Base-by-base conservation (phyloP, 768 basidiomycete genomes). In the Leccinum rimulosum region DNA sequence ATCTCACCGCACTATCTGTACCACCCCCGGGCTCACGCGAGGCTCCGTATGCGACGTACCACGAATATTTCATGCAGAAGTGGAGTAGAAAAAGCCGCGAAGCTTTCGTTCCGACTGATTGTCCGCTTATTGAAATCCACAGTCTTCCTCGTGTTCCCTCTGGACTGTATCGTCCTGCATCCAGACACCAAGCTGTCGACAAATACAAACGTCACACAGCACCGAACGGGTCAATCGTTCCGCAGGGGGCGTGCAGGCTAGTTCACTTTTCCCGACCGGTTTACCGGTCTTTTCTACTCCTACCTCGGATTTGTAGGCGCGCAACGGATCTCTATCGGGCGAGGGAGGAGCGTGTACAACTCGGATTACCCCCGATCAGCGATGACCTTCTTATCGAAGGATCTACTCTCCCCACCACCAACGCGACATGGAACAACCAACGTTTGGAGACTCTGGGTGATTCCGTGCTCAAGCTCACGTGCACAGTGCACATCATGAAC, bases 381-480 rank as follows among this genome's bases (percentile, higher is more conserved):
- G 79, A 82, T 36, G 75, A 84, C 43, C 75, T 84, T 7, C 78
- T 93, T 49, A 77, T 86, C 2, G 87, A 93, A 67, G 91, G 90
- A 6, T 79, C 91, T 25, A 93, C 91, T 1, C 75, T 93, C 11
- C 94, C 93, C 1, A 79, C 79, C 36, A 80, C 87, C 6, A 68
- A 67, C 35, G 80, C 84, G 7, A 80, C 82, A 9, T 92, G 84
- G 74, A 91, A 81, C 72, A 95, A 95, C 62, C 91, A 96, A 66
- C 84, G 91, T 1, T 70, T 95, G 56, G 94, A 96, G 70, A 94
- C 92, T 0, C 76, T 95, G 7, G 94, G 94, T 9, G 94, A 96
- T 67, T 83, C 88, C 0, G 90, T 93, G 1, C 77, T 93, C 47
- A 87, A 93, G 66, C 73, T 95, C 27, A 83, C 85, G 52, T 85